phyloP scores from a whole-genome alignment of 805 yeast genomes.

The Wickerhamiella alocasiicola region DNA sequence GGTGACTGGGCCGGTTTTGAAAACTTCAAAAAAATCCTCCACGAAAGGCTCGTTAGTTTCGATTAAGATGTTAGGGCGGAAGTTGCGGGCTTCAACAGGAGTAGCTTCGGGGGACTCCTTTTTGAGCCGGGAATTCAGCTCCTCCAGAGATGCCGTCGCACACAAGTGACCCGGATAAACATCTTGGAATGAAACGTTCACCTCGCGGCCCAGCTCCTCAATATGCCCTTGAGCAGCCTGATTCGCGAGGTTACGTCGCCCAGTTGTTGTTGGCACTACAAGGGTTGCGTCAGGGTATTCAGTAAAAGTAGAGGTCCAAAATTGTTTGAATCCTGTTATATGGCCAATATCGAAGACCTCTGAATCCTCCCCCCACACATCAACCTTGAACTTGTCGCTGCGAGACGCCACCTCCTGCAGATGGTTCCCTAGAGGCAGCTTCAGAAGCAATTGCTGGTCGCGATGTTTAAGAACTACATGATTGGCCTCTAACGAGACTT shows the following conservation, averaged over 20 bases:
- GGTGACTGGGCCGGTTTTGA: conserved; percentile 19
- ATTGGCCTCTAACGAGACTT: conserved; percentile 16
- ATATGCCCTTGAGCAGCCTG: conserved; percentile 11
- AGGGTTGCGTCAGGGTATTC: conserved; percentile 15
- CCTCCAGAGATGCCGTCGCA: conserved; percentile 21
- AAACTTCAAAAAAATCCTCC: conserved; percentile 27
- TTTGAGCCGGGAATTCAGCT: conserved; percentile 19
- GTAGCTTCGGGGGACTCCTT: conserved; percentile 16
- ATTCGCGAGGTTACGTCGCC: conserved; percentile 17
- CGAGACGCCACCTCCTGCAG: not conserved
- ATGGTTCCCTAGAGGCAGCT: conserved; percentile 14
- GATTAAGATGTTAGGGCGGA: conserved; percentile 26
- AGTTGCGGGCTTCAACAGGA: conserved; percentile 19
- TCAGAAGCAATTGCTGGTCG: conserved; percentile 9
- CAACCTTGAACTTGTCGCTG: conserved; percentile 8
- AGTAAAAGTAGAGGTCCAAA: not conserved
- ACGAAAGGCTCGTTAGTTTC: conserved; percentile 25
- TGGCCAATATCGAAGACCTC: conserved; percentile 20
- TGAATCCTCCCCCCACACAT: conserved; percentile 14
- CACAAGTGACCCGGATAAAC: conserved; percentile 25
- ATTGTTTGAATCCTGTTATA: conserved; percentile 7
- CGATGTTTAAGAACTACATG: conserved; percentile 17
- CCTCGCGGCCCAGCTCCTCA: conserved; percentile 12
- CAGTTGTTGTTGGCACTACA: conserved; percentile 17
- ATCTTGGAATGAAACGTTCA: conserved; percentile 24